Conservation (phyloP, 345 rosid genomes). For the Rhizophora mangle region DNA sequence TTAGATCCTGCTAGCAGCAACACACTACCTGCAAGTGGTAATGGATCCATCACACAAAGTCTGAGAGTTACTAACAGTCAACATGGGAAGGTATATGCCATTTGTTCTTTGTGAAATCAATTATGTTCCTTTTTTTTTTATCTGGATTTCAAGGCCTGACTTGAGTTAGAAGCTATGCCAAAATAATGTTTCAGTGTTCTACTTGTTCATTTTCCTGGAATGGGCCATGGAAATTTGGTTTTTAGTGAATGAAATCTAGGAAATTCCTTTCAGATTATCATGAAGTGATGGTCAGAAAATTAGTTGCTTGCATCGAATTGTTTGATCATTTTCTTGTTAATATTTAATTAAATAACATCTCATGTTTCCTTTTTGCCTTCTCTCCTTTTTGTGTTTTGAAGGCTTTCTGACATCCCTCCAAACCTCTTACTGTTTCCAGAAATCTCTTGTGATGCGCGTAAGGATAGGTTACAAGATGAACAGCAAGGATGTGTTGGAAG, state of each 20-base stretch:
- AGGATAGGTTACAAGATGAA: conserved; percentile 86
- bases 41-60: conserved; percentile 57
- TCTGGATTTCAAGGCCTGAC: conserved; percentile 4
- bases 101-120: background rate
- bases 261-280: too few species aligned
- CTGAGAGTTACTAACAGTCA: conserved; percentile 88
- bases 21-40: conserved; percentile 59
- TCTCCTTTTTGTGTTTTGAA: background rate
- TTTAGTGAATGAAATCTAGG: too few species aligned
- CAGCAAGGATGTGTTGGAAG: conserved; percentile 75
- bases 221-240: background rate
- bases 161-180: background rate
- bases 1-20: conserved; percentile 90
- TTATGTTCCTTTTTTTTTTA: background rate
- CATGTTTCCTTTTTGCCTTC: background rate
- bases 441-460: conserved; percentile 89
- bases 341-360: background rate
- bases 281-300: too few species aligned
- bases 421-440: conserved; percentile 50
- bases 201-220: background rate
- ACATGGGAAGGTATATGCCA: conserved; percentile 77
- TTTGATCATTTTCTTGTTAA: background rate
- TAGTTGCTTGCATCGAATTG: background rate
- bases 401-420: conserved; percentile 5
- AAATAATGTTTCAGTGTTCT: background rate